A percentile compares a stretch with the other conserved stretches of the same genome.
phyloP scores from a whole-genome alignment of 305 asterid genomes.

The Vinca major region DNA sequence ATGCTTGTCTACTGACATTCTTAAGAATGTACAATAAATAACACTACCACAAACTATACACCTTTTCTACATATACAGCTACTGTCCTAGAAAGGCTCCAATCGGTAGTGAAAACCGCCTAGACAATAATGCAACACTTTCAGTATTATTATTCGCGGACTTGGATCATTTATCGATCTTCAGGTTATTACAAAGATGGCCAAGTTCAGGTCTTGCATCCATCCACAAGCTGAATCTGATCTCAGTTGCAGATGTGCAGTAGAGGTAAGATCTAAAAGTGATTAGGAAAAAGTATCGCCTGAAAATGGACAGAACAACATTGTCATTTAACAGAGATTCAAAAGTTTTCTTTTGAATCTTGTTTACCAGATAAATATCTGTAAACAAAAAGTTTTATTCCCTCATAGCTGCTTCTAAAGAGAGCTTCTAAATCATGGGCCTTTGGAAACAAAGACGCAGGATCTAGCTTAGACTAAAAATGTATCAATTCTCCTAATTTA shows the following conservation, averaged over 20 bases:
- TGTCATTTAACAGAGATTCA: not conserved
- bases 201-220: slow-evolving; percentile 97
- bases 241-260: slow-evolving; percentile 51
- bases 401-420: too few relatives aligned
- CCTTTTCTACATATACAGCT: not conserved
- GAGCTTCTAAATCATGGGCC: not conserved
- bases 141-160: not conserved
- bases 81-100: not conserved
- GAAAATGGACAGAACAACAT: slow-evolving; percentile 23
- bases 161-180: slow-evolving; percentile 49
- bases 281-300: slow-evolving; percentile 96
- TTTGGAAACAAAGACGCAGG: not conserved
- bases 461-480: not conserved
- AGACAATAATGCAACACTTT: not conserved
- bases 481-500: not conserved
- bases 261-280: slow-evolving; percentile 83
- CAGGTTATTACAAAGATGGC: slow-evolving; percentile 84
- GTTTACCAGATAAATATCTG: too few relatives aligned
- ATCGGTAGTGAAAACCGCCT: not conserved
- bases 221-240: slow-evolving; percentile 68
- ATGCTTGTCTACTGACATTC: not conserved
- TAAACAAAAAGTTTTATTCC: not conserved
- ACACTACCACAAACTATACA: not conserved
- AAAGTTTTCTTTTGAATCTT: not conserved
- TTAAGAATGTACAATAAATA: not conserved